Base-by-base conservation (phyloP, 2,329 filamentous ascomycete species). In the Cladosporium velox region DNA sequence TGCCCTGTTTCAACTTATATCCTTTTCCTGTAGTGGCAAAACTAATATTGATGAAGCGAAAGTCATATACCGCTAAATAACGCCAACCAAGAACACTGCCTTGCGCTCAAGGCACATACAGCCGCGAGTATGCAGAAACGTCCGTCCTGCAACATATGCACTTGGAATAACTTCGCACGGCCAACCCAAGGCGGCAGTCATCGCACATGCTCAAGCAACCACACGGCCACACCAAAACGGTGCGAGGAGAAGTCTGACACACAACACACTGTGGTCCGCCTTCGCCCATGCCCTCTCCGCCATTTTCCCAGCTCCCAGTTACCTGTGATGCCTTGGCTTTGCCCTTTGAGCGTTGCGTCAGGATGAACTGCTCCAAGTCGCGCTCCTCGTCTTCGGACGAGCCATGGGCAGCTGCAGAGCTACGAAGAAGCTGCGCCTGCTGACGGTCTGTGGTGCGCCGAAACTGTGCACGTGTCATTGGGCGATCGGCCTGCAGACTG, bases 91-190 rank as follows among this genome's bases (percentile, higher is more conserved):
- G 14, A 15, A 7, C 30, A 35, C 24, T 26, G 3, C 35, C 10
- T 15, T 41, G 18, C 52, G 8, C 15, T 35, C 24, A 90, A 59
- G 95, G 95, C 49, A 98, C 93, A 82, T 91, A 99, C 67, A 99
- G 88, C 72, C 92, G 87, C 71, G 92, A 93, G 78, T 97, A 98
- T 64, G 93, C 95, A 65, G 88, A 87, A 34, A 98, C 92, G 72
- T 95, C 91, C 65, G 92, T 87, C 60, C 95, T 86, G 77, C 95
- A 98, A 74, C 94, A 98, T 47, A 98, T 93, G 76, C 95, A 99
- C 75, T 92, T 96, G 70, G 93, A 92, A 77, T 96, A 98, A 77
- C 98, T 98, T 77, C 97, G 96, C 88, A 96, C 93, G 3, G 95
- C 95, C 68, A 98, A 84, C 52, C 92, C 94, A 41, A 98, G 91